Evolutionary conservation across 2,329 filamentous ascomycete species (phyloP).

Genomic region (Exophiala sp.): DNA sequence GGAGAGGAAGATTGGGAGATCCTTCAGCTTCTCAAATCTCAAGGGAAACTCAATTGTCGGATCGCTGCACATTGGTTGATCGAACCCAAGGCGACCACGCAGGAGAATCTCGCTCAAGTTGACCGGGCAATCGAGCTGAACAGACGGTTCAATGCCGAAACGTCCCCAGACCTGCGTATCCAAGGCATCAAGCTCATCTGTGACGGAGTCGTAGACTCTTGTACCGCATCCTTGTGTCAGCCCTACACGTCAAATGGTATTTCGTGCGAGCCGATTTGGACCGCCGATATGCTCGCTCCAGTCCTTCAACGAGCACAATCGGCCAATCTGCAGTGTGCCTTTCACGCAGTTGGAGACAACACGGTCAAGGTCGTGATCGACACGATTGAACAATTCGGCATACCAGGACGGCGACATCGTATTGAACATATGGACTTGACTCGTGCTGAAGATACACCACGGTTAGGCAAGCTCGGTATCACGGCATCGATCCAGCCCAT

Average conservation of each 20-base stretch:
- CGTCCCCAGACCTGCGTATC: constrained; percentile 41
- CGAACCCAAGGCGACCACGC: constrained; percentile 36
- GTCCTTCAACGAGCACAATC: constrained; percentile 43
- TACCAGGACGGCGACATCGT: constrained; percentile 43
- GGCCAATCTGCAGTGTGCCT: constrained; percentile 45
- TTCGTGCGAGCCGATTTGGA: constrained; percentile 44
- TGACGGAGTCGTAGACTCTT: constrained; percentile 50
- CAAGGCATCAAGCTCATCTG: constrained; percentile 49
- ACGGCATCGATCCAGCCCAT: constrained; percentile 39
- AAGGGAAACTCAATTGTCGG: constrained; percentile 38
- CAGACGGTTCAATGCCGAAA: constrained; percentile 36
- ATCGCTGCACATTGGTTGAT: constrained; percentile 50
- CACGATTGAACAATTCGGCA: constrained; percentile 39
- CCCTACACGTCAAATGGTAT: constrained; percentile 42
- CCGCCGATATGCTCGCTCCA: constrained; percentile 36
- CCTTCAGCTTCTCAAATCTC: constrained; percentile 36
- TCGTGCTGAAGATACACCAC: constrained; percentile 43
- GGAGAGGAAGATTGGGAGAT: constrained; percentile 47
- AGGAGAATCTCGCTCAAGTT: constrained; percentile 40
- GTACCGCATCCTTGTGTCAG: constrained; percentile 46
- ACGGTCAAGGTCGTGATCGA: constrained; percentile 46
- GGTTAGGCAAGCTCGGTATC: constrained; percentile 46
- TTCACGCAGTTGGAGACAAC: constrained; percentile 51
- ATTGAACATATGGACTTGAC: constrained; percentile 52
- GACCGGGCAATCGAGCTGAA: constrained; percentile 44